These are phyloP conservation scores for Carex cristatella DNA, from an alignment of 176 grass and related monocot genomes.

Conservation along the genomic window DNA sequence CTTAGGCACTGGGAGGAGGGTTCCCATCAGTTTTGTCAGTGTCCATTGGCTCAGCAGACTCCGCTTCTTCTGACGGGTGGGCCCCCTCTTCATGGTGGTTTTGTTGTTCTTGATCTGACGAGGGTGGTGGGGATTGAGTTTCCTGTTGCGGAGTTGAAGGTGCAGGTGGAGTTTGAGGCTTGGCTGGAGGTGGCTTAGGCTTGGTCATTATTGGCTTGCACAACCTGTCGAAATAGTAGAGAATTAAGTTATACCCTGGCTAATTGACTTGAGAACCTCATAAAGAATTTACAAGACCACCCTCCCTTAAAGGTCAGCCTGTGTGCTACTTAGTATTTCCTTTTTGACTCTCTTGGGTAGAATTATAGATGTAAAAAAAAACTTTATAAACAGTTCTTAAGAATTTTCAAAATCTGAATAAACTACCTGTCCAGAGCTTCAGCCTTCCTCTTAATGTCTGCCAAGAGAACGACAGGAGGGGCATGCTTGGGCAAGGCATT, in stretches of 20 bases:
- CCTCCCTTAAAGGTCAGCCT: neutral
- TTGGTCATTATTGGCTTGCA: slow-evolving; percentile 83
- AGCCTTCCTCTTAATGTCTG: slow-evolving; percentile 57
- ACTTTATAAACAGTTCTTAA: neutral
- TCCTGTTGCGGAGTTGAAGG: slow-evolving; percentile 30
- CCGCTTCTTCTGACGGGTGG: slow-evolving; percentile 24
- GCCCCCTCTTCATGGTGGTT: neutral
- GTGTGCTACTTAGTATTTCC: neutral
- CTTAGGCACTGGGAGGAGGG: slow-evolving; percentile 27
- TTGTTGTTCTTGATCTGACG: slow-evolving; percentile 31
- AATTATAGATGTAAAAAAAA: neutral
- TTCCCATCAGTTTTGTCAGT: slow-evolving; percentile 43
- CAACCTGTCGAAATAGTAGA: slow-evolving; percentile 33
- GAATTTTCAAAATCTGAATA: neutral
- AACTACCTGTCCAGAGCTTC: slow-evolving; percentile 65
- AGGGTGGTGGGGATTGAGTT: slow-evolving; percentile 27
- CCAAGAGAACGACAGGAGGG: slow-evolving; percentile 38
- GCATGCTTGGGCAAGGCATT: slow-evolving; percentile 58
- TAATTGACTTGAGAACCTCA: neutral
- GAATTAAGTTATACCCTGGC: neutral
- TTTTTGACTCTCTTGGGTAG: neutral
- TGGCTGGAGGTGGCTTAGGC: slow-evolving; percentile 48
- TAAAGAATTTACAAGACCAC: neutral
- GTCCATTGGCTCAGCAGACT: slow-evolving; percentile 40
- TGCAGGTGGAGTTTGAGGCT: slow-evolving; percentile 51